Base-by-base conservation (phyloP, 2,329 filamentous ascomycete genomes). In the Ophiostoma pallidulum region DNA sequence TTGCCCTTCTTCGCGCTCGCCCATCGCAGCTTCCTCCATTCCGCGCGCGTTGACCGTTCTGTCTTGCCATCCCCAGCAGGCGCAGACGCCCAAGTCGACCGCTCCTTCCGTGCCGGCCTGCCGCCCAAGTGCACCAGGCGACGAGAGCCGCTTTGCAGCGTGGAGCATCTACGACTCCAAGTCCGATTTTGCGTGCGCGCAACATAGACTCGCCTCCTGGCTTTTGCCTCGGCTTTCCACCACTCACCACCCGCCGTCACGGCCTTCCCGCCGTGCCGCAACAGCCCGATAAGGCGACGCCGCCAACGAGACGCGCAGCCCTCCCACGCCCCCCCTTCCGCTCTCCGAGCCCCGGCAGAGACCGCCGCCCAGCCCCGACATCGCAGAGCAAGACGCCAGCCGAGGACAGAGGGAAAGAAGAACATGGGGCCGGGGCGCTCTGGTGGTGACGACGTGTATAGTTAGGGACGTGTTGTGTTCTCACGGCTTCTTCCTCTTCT, bases 371-470 rank as follows among this genome's bases (percentile, higher is more conserved):
- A 38, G 22, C 2, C 40, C 36, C 12, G 18, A 38, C 32, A 20
- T 12, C 22, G n/a, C 35, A 19, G n/a, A 35, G 24, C 28, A 45
- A 13, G 19, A 20, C 32, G 19, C 12, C 28, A 28, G 35, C 28
- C n/a, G 9, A 26, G 12, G n/a, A 4, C 9, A 37, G 32, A 14
- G 8, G 10, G 16, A n/a, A 18, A 16, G 31, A 22, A 42, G 37
- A 45, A 40, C 41, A 47, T 48, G 40, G 47, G 43, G 39, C 33
- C 20, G 10, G 22, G 39, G 38, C 20, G 39, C 10, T 43, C 20
- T 19, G 19, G 35, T n/a, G 36, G 44, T 44, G 49, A 48, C 41
- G 40, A 43, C 39, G 39, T 47, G 33, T 28, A 39, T 29, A 51
- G 38, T 14, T 18, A 41, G 37, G 37, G 32, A 41, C 16, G 28